Evolutionary conservation across 345 rosid genomes (phyloP), one percentile per base, ranked within the genome.

Genomic region (Trapa incisa): DNA sequence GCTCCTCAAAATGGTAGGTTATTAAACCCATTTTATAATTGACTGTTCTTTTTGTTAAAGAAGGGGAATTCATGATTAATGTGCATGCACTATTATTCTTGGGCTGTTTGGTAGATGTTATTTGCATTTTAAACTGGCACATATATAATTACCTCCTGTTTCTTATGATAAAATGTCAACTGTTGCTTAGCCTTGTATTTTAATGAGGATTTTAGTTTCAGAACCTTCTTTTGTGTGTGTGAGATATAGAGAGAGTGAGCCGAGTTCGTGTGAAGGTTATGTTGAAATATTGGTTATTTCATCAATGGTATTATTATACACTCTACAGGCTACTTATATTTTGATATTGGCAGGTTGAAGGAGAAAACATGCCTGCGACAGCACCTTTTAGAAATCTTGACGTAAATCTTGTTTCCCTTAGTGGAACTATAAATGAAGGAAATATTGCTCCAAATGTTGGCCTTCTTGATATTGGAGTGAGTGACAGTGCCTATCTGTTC

Each of bases 351-450:
- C 16, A 57, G 52, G 56, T 63, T 41, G 63, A 5, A 15, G 45
- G 48, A 62, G 36, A 43, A 54, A 56, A 41, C 71, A 79, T 79
- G 81, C 65, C 65, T 1, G 67, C 66, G 22, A 70, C 60, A 65
- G 78, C 53, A 33, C 9, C 29, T 52, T 63, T 63, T 29, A 45
- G 67, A 16, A 35, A 75, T 68, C 57, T 69, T 14, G 70, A 67
- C 47, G 5, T 81, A 75, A 76, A 61, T 71, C 79, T 83, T 61
- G 22, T 76, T 3, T 76, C 75, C 9, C 67, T 72, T 37, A 78
- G 69, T n/a, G 97, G 96, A 70, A 80, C 87, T 67, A 93, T 88
- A 22, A 84, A 75, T n/a, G 76, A 72, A 74, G 79, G 87, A 64
- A 36, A 67, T 41, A 41, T 32, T 47, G 96, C 84, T 0, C 90